These are phyloP conservation scores for Populus ilicifolia DNA, from an alignment of 345 rosid species.

Conservation along the genomic window DNA sequence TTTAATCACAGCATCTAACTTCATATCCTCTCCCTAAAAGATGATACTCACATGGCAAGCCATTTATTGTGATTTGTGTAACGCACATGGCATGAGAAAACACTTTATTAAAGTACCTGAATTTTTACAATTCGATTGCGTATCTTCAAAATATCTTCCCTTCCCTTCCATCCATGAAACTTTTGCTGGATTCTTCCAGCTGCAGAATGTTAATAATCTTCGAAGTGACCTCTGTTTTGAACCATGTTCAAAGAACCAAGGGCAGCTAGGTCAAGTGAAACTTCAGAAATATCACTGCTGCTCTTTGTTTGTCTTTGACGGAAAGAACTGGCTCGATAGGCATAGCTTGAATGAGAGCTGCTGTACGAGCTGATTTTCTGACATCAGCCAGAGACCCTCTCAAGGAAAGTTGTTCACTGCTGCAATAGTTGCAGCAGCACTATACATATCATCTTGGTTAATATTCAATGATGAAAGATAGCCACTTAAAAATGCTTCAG, in stretches of 20 bases:
- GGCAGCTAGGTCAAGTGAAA: slow-evolving; percentile 39
- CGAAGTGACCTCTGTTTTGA: slow-evolving; percentile 38
- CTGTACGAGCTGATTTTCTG: slow-evolving; percentile 57
- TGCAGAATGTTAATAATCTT: slow-evolving; percentile 59
- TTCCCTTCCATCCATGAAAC: slow-evolving; percentile 66
- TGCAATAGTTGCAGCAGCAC: slow-evolving; percentile 18
- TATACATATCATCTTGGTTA: slow-evolving; percentile 17
- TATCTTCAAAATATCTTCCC: slow-evolving; percentile 53
- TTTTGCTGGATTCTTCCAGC: slow-evolving; percentile 57
- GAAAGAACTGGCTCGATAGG: slow-evolving; percentile 43
- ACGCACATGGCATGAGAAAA: not conserved
- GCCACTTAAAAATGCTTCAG: slow-evolving; percentile 46
- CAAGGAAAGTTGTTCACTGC: slow-evolving; percentile 39
- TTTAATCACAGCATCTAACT: not conserved
- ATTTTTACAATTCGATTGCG: slow-evolving; percentile 52
- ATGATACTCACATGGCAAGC: not conserved
- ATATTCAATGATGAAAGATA: slow-evolving; percentile 41
- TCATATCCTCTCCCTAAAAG: not conserved
- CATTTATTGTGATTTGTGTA: not conserved
- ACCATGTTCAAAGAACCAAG: slow-evolving; percentile 42
- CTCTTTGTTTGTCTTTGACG: slow-evolving; percentile 35
- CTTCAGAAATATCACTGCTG: slow-evolving; percentile 29
- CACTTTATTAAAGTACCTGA: slow-evolving; percentile 37
- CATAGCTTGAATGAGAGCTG: slow-evolving; percentile 50
- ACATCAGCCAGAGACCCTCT: slow-evolving; percentile 62